Percentiles rank a stretch among this genome's conserved stretches.
phyloP scores from a whole-genome alignment of 495 filamentous ascomycete genomes.

The Hypoxylon rickii region DNA sequence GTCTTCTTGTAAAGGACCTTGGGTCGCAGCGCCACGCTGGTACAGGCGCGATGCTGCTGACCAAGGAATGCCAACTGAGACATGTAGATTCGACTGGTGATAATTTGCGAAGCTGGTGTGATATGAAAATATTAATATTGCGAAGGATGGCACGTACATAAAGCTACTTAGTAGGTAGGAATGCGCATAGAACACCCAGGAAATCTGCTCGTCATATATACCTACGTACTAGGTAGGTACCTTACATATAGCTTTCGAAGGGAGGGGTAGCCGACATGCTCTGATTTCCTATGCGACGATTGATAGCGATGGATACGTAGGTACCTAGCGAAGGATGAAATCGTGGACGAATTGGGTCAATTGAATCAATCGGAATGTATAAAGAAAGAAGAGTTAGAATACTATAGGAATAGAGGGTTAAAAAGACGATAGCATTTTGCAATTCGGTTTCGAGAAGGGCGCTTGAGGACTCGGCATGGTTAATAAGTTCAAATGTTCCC shows the following conservation, averaged over 20 bases:
- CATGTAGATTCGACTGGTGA: slow-evolving; percentile 2
- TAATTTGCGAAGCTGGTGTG: slow-evolving; percentile 1
- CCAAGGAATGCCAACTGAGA: slow-evolving; percentile 12
- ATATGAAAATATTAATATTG: not conserved
- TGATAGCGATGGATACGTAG: no score
- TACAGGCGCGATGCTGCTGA: slow-evolving; percentile 6
- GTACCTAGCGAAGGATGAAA: no score
- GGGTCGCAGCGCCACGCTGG: slow-evolving; percentile 7
- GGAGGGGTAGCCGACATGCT: slow-evolving; percentile 13
- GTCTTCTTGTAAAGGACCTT: not conserved
- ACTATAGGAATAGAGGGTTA: not conserved
- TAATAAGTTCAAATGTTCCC: no score
- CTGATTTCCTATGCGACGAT: no score
- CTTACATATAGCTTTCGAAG: slow-evolving; percentile 4
- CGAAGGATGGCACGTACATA: not conserved
- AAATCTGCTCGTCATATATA: slow-evolving; percentile 4
- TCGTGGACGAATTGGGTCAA: no score
- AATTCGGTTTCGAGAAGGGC: not conserved
- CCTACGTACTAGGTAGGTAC: not conserved
- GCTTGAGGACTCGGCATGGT: not conserved
- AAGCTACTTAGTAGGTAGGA: no score
- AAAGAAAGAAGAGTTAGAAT: not conserved
- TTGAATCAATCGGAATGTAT: slow-evolving; percentile 22
- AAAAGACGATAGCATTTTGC: not conserved
- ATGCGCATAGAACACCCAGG: no score